Conservation (phyloP, 345 rosid species). For the Pistacia atlantica region DNA sequence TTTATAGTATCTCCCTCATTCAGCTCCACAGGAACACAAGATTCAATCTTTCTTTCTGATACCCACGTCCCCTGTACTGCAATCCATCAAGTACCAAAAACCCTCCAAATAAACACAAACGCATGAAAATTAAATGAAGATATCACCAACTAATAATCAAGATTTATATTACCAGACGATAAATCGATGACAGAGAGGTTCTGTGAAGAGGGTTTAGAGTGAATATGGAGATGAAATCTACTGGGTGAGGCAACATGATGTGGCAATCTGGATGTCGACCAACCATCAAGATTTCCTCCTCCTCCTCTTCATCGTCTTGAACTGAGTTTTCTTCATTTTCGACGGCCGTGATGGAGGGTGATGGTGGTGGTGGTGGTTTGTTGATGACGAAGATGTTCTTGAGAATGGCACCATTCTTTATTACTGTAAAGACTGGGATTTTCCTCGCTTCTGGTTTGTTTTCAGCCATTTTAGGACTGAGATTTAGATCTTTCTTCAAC, state of each 20-base stretch:
- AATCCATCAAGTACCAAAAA: too few species aligned
- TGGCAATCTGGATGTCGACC: constrained; percentile 56
- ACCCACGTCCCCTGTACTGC: constrained; percentile 94
- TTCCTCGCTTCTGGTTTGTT: too few species aligned
- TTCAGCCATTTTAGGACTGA: too few species aligned
- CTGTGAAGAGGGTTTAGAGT: constrained; percentile 46
- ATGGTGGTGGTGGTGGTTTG: background rate
- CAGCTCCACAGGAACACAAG: constrained; percentile 62
- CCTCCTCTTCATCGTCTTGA: constrained; percentile 43
- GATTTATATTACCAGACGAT: too few species aligned
- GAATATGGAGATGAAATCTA: constrained; percentile 82
- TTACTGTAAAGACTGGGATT: too few species aligned
- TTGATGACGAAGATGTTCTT: too few species aligned
- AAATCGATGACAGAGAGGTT: constrained; percentile 73
- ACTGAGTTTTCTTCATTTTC: constrained; percentile 18
- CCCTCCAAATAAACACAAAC: background rate
- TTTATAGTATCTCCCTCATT: constrained; percentile 69
- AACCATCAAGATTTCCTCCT: too few species aligned
- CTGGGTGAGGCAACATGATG: constrained; percentile 82
- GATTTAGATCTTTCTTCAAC: too few species aligned
- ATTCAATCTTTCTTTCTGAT: constrained; percentile 68
- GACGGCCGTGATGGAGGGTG: constrained; percentile 13
- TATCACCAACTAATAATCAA: too few species aligned
- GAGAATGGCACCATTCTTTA: too few species aligned
- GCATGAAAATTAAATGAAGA: background rate